These are phyloP conservation scores for Mortierella claussenii DNA, from an alignment of 192 early-diverging fungal genomes.

Conservation along the genomic window DNA sequence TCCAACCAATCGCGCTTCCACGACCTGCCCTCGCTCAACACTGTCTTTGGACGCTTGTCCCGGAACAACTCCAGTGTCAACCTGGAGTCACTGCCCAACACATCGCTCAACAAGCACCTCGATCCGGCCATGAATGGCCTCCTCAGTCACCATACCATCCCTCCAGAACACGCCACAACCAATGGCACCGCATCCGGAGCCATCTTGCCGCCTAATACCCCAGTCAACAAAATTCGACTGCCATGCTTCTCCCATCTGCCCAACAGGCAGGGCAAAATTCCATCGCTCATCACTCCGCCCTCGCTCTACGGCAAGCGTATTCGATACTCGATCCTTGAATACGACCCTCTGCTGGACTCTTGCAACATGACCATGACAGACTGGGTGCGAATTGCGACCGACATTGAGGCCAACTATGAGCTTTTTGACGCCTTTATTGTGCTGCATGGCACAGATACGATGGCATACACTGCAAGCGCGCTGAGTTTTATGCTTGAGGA, in stretches of 20 bases:
- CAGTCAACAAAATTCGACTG: slow-evolving; percentile 35
- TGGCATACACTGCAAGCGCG: slow-evolving; percentile 88
- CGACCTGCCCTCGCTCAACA: slow-evolving; percentile 63
- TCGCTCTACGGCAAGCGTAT: slow-evolving; percentile 92
- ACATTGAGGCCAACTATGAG: slow-evolving; percentile 95
- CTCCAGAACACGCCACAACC: slow-evolving; percentile 34
- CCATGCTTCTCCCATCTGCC: slow-evolving; percentile 48
- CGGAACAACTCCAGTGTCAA: slow-evolving; percentile 34
- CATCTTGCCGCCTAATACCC: slow-evolving; percentile 34
- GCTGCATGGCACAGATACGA: slow-evolving; percentile 93
- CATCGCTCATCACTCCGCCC: slow-evolving; percentile 82
- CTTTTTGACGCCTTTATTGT: slow-evolving; percentile 96
- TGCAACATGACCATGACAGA: slow-evolving; percentile 93
- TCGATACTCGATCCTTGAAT: slow-evolving; percentile 95
- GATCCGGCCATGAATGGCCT: slow-evolving; percentile 42
- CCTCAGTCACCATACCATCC: slow-evolving; percentile 34
- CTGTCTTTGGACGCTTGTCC: slow-evolving; percentile 46
- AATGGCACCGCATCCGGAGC: slow-evolving; percentile 38
- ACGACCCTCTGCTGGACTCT: slow-evolving; percentile 94
- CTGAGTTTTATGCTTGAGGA: slow-evolving; percentile 97
- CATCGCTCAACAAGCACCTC: slow-evolving; percentile 51
- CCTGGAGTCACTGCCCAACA: slow-evolving; percentile 22
- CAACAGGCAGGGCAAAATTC: slow-evolving; percentile 59
- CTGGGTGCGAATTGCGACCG: slow-evolving; percentile 96
- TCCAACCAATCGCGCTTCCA: slow-evolving; percentile 85